Percentiles rank a stretch among this genome's conserved stretches.
These are phyloP conservation scores for Oryza glaberrima DNA, from an alignment of 176 grass and related monocot genomes.

Conservation along the genomic window DNA sequence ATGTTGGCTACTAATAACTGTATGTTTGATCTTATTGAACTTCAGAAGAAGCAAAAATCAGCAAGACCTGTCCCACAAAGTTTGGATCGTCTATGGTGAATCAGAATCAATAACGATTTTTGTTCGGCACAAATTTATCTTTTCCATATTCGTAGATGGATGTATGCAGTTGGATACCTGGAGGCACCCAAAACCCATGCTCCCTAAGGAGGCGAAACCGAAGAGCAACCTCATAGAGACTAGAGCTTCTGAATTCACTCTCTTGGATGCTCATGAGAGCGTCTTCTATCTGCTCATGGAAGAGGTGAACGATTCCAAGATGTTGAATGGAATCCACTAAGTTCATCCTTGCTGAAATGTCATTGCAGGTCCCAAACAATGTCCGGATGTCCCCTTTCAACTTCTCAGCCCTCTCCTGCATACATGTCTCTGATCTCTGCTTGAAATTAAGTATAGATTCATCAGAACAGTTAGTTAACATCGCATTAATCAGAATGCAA, in stretches of 20 bases:
- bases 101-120: too few relatives aligned
- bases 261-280: background rate
- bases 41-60: too few relatives aligned
- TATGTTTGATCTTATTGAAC: too few relatives aligned
- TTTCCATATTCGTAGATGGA: too few relatives aligned
- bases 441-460: too few relatives aligned
- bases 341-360: background rate
- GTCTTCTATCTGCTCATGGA: background rate
- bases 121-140: too few relatives aligned
- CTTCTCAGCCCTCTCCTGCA: background rate
- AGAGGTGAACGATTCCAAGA: background rate
- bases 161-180: background rate
- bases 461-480: too few relatives aligned
- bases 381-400: background rate
- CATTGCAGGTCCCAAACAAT: background rate
- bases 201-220: background rate
- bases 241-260: background rate
- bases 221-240: background rate
- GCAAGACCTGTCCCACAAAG: too few relatives aligned
- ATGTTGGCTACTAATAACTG: too few relatives aligned
- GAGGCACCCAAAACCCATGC: background rate
- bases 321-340: background rate
- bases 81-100: too few relatives aligned
- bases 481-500: too few relatives aligned
- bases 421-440: background rate